Conservation (phyloP, 371 early-diverging fungal genomes). For the Syncephalastrum sp. region DNA sequence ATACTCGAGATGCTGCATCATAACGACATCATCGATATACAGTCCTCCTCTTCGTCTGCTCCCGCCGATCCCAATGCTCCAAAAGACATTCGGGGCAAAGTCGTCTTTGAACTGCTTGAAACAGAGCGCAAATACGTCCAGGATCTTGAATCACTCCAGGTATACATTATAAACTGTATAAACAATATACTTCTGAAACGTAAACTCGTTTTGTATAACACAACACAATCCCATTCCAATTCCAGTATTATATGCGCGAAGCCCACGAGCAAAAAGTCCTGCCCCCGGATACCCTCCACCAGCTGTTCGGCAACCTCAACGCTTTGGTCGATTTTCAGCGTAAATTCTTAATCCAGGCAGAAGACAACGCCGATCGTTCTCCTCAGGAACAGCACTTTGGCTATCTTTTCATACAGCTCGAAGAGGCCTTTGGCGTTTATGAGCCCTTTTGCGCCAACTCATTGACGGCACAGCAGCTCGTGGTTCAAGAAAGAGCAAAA, state of each 20-base stretch:
- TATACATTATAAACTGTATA: slow-evolving; percentile 6
- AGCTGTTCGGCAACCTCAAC: slow-evolving; percentile 89
- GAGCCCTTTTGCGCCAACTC: slow-evolving; percentile 94
- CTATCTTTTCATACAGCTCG: slow-evolving; percentile 69
- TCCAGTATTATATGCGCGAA: slow-evolving; percentile 57
- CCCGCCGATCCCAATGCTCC: slow-evolving; percentile 53
- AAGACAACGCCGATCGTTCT: slow-evolving; percentile 70
- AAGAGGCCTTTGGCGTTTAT: slow-evolving; percentile 87
- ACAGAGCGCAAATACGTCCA: slow-evolving; percentile 40
- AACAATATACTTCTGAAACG: not conserved
- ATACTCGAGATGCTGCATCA: slow-evolving; percentile 33
- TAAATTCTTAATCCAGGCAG: slow-evolving; percentile 87
- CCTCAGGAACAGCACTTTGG: slow-evolving; percentile 89
- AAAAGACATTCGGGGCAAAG: slow-evolving; percentile 78
- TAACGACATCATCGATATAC: slow-evolving; percentile 29
- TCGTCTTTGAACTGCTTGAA: slow-evolving; percentile 56
- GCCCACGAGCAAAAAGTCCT: slow-evolving; percentile 57
- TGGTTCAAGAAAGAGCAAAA: slow-evolving; percentile 42
- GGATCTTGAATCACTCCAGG: slow-evolving; percentile 72
- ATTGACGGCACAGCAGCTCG: slow-evolving; percentile 65
- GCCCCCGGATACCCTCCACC: slow-evolving; percentile 73
- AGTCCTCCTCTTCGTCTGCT: slow-evolving; percentile 6
- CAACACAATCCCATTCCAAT: slow-evolving; percentile 12
- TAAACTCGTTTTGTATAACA: no score
- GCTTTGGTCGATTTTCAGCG: slow-evolving; percentile 95